phyloP scores from a whole-genome alignment of 306 rosid genomes.

The Lathyrus aphaca region DNA sequence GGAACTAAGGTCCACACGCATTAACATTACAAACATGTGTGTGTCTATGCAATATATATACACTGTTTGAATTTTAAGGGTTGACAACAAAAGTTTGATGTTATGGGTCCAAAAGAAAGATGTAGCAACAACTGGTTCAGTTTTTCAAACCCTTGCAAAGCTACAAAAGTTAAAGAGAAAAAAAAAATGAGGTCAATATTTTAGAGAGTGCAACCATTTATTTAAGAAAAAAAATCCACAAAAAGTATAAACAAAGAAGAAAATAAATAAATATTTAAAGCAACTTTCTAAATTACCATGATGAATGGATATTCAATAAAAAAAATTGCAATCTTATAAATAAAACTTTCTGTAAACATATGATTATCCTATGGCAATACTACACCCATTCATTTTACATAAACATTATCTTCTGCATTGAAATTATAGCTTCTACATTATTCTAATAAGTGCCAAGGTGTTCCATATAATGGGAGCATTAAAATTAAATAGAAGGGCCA shows the following conservation, averaged over 20 bases:
- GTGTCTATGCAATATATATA: background rate
- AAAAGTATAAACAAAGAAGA: background rate
- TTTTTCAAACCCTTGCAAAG: slow-evolving; percentile 14
- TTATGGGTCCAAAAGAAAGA: slow-evolving; percentile 37
- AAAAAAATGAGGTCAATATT: slow-evolving; percentile 18
- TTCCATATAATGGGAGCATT: slow-evolving; percentile 39
- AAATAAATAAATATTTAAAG: background rate
- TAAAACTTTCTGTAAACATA: slow-evolving; percentile 20
- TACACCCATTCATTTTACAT: slow-evolving; percentile 38
- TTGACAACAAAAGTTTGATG: background rate
- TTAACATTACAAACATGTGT: background rate
- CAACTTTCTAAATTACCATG: slow-evolving; percentile 19
- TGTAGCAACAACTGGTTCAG: background rate
- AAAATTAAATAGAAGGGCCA: slow-evolving; percentile 28
- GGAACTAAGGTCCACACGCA: slow-evolving; percentile 31
- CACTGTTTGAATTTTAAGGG: slow-evolving; percentile 7
- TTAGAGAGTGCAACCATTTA: background rate
- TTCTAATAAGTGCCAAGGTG: slow-evolving; percentile 49
- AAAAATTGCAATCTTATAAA: no score
- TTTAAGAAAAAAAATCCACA: background rate
- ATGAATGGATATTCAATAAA: slow-evolving; percentile 9
- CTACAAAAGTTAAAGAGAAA: slow-evolving; percentile 18
- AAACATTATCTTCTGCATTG: slow-evolving; percentile 46
- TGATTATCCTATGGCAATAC: slow-evolving; percentile 40
- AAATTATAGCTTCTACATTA: slow-evolving; percentile 52